Evolutionary conservation across 371 early-diverging fungal species (phyloP).

Genomic region (Mucor saturninus): DNA sequence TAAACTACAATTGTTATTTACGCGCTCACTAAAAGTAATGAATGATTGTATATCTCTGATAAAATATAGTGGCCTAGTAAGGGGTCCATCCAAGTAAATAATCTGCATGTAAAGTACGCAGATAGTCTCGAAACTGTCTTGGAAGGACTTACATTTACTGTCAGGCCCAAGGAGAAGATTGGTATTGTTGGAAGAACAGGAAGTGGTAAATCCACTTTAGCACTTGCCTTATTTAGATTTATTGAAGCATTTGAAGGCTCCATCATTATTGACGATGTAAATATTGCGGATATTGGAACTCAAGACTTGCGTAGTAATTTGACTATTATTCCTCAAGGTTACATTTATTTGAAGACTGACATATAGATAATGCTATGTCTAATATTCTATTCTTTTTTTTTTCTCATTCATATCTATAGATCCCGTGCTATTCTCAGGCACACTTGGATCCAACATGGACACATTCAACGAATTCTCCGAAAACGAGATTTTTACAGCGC

Average conservation of each 20-base stretch:
- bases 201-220: constrained; percentile 80
- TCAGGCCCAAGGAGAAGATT: constrained; percentile 59
- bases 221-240: constrained; percentile 76
- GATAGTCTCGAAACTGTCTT: constrained; percentile 65
- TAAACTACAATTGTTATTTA: constrained; percentile 20
- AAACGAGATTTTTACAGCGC: constrained; percentile 67
- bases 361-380: not conserved
- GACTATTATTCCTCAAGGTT: constrained; percentile 76
- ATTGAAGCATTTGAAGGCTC: constrained; percentile 69
- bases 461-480: constrained; percentile 66
- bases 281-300: constrained; percentile 73
- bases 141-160: constrained; percentile 53
- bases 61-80: constrained; percentile 59
- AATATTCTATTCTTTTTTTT: not conserved
- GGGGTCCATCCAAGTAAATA: constrained; percentile 68
- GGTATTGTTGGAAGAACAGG: constrained; percentile 77
- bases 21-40: not conserved
- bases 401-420: constrained; percentile 30
- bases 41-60: too few species aligned
- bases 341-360: not conserved
- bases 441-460: constrained; percentile 69
- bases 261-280: constrained; percentile 75
- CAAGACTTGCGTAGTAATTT: constrained; percentile 70
- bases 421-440: constrained; percentile 70
- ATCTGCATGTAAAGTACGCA: constrained; percentile 63